Base-by-base conservation (phyloP, 2,329 filamentous ascomycete species). In the Scedosporium aurantiacum region DNA sequence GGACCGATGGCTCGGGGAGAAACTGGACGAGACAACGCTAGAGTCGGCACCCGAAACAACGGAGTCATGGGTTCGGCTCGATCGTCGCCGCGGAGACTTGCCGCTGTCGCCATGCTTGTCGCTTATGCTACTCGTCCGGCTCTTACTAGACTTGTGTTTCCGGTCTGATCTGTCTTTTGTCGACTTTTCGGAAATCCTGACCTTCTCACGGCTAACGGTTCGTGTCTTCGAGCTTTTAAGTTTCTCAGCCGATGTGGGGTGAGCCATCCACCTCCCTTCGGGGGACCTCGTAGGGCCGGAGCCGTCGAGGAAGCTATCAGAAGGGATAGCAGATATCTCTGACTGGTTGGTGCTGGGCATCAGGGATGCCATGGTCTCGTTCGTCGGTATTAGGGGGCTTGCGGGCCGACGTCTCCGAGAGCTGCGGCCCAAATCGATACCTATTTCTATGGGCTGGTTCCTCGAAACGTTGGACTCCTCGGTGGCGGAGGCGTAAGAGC, bases 401-500 rank as follows among this genome's bases (percentile, higher is more conserved):
- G 82, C 89, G 78, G 78, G 80, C 64, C 80, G 81, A 72, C 80
- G 86, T 70, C 80, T 78, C 65, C 79, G 76, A 62, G 45, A 40
- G 12, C 50, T 41, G n/a, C 61, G 58, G n/a, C 56, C 60, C 4
- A 61, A 18, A 68, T 92, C 82, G 64, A 97, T 90, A 72, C 97
- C 93, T 63, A 97, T 89, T 71, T 97, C 91, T 65, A 97, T 86
- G 41, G 91, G 91, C 21, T 61, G 59, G 60, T 89, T 87, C 60
- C 82, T 79, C 37, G 83, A 85, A 62, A 92, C 81, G 72, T 88
- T 91, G 65, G 89, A 93, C 72, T 89, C 90, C 70, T 90, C 88
- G 6, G 86, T 89, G 18, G 82, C 85, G 59, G 91, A 94, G 40
- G 87, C 89, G 71, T 89, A 89, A 43, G 90, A 94, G 66, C 80